Evolutionary conservation across 768 basidiomycete species (phyloP), one percentile per base, ranked within the genome.

Genomic region (Hortiboletus flavorubellus): DNA sequence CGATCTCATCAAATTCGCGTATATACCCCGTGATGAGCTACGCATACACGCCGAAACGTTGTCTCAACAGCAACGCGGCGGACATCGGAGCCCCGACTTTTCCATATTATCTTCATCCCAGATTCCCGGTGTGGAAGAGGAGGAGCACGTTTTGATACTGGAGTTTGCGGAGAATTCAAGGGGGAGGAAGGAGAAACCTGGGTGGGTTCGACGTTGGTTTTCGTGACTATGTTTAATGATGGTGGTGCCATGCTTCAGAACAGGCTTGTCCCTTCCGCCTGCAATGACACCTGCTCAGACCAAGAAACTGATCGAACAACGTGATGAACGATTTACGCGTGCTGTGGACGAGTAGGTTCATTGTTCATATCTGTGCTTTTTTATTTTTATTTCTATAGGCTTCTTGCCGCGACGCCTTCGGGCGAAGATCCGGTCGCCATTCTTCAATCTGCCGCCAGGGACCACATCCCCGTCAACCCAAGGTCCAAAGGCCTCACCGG

Each of bases 1-100:
- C 1, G 84, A 87, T 53, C 74, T 91, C 39, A 76, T 96, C 61
- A 85, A 80, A 49, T 95, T 95, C 62, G 86, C 91, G 8, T 95
- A 93, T 65, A 85, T 87, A 58, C 84, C 88, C 51, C 71, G 75
- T 31, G 76, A 80, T 44, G 80, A 88, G 43, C 68, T 90, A 12
- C 80, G 80, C 48, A 76, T 87, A 50, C 78, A 87, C 7, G 69
- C 75, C 35, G 72, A 74, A 55, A 60, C 57, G 21, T 58, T 60
- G 37, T 67, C 66, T 35, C 66, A 48, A 34, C 53, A 52, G 8
- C 54, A 65, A 42, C 51, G 42, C 1, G 53, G 54, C 31, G 70
- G 77, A 18, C 72, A 71, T 34, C 62, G 59, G 2, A 77, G 75
- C 21, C 79, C 79, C 12, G 76, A 82, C 54, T 79, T 76, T 58